phyloP scores from a whole-genome alignment of 2,329 filamentous ascomycete genomes.

The Aspergillus pseudoviridinutans region DNA sequence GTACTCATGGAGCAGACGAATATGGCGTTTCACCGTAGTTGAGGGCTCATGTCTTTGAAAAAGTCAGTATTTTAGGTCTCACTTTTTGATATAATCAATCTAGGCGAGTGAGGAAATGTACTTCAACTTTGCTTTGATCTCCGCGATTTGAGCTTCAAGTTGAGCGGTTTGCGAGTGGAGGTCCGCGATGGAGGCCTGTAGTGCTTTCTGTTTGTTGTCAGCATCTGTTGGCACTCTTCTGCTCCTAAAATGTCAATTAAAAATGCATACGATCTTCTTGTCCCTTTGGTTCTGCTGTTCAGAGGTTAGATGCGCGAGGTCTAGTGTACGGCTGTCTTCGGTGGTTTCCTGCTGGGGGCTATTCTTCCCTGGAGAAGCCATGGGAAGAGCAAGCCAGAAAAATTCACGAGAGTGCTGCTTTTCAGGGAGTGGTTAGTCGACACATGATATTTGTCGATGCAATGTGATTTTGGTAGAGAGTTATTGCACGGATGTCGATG shows the following conservation, averaged over 20 bases:
- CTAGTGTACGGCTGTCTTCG: neutral
- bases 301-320: constrained; percentile 1
- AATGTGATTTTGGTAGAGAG: too few species aligned
- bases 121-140: constrained; percentile 33
- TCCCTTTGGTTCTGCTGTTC: constrained; percentile 15
- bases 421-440: neutral
- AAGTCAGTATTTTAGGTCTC: neutral
- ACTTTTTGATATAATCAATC: neutral
- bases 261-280: constrained; percentile 24
- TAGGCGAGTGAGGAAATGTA: constrained; percentile 18
- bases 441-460: neutral
- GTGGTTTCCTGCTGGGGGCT: neutral
- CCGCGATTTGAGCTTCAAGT: constrained; percentile 32
- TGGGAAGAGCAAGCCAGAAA: neutral
- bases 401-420: neutral
- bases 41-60: constrained; percentile 40
- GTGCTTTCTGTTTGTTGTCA: constrained; percentile 17
- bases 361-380: neutral
- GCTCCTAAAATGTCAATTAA: neutral
- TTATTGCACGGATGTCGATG: neutral
- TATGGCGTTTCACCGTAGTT: constrained; percentile 58
- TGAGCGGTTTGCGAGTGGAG: constrained; percentile 47
- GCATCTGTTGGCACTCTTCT: constrained; percentile 7
- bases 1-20: constrained; percentile 62
- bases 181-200: constrained; percentile 25